Conservation (phyloP, 148 eudicot genomes). For the Vaccinium vitisidaea region DNA sequence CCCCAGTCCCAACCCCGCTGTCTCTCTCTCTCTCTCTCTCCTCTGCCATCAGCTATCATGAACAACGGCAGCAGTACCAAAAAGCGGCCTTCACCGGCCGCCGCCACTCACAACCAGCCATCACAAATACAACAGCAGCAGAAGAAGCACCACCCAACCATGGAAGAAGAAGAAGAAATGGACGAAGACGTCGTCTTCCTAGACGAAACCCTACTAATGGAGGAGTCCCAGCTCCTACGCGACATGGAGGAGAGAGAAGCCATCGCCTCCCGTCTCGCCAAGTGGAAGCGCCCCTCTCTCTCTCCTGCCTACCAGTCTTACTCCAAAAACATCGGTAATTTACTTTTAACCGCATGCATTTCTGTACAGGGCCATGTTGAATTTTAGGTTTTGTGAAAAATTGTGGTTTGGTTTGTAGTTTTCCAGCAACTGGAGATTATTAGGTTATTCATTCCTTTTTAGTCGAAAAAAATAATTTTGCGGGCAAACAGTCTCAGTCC, state of each 20-base stretch:
- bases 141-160: slow-evolving; percentile 48
- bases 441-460: no score
- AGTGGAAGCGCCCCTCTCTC: slow-evolving; percentile 77
- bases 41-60: slow-evolving; percentile 26
- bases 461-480: no score
- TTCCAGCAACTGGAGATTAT: no score
- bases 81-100: slow-evolving; percentile 49
- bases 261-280: slow-evolving; percentile 50
- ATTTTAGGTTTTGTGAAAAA: no score
- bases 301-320: slow-evolving; percentile 34
- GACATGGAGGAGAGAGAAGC: slow-evolving; percentile 59
- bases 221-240: slow-evolving; percentile 52
- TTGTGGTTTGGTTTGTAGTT: no score
- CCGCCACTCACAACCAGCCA: slow-evolving; percentile 23
- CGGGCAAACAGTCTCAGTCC: no score
- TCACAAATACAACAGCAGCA: slow-evolving; percentile 14
- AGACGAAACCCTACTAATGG: slow-evolving; percentile 56
- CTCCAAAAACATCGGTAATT: slow-evolving; percentile 52
- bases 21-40: background rate
- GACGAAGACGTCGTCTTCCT: slow-evolving; percentile 85
- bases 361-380: background rate
- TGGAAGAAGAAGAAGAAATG: slow-evolving; percentile 69
- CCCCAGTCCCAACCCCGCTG: background rate
- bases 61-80: slow-evolving; percentile 37
- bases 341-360: background rate